These are phyloP conservation scores for Naganishia albida DNA, from an alignment of 1,284 basidiomycete species.

Conservation along the genomic window DNA sequence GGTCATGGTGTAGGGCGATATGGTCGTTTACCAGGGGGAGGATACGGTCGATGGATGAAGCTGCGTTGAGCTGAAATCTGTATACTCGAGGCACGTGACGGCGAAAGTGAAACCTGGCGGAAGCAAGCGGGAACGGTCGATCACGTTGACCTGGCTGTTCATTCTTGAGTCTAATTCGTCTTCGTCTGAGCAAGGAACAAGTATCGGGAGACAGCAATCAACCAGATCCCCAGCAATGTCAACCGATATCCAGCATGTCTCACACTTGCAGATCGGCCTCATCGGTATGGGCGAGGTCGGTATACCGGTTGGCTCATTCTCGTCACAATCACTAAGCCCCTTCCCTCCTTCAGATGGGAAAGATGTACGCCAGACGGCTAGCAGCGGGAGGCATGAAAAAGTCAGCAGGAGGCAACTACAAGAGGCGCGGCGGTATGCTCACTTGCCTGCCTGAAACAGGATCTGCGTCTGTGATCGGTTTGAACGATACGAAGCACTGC, in stretches of 20 bases:
- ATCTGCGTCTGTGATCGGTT: conserved; percentile 92
- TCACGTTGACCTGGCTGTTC: too few species aligned
- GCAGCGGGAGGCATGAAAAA: conserved; percentile 79
- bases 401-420: conserved; percentile 56
- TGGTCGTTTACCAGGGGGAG: background rate
- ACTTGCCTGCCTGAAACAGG: conserved; percentile 53
- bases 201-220: background rate
- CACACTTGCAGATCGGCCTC: conserved; percentile 62
- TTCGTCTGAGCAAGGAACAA: background rate
- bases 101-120: conserved; percentile 1
- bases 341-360: conserved; percentile 70
- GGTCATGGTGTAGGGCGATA: background rate
- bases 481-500: conserved; percentile 69
- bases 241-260: conserved; percentile 15
- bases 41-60: background rate
- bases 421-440: conserved; percentile 1
- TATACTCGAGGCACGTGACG: conserved; percentile 20
- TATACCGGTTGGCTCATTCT: conserved; percentile 39
- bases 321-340: background rate
- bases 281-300: conserved; percentile 77
- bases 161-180: too few species aligned
- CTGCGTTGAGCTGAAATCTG: conserved; percentile 18
- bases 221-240: background rate
- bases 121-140: too few species aligned
- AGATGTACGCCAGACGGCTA: conserved; percentile 82